Base-by-base conservation (phyloP, 169 alveolate species). In the Besnoitia besnoiti region DNA sequence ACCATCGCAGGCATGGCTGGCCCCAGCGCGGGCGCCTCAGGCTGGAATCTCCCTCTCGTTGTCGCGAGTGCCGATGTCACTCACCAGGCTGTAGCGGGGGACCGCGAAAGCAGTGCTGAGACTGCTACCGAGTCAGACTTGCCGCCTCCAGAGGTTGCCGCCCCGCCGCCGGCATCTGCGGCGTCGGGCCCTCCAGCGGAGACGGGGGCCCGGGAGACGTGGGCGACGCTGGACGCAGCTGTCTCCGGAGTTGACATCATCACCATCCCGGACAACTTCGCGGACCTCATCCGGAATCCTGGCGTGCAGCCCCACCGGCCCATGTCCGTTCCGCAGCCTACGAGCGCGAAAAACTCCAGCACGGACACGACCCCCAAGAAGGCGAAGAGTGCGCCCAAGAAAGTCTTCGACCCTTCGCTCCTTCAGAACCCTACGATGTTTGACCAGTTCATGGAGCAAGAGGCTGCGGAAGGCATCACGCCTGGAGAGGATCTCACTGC, bases 401-500 rank as follows among this genome's bases (percentile, higher is more conserved):
- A 55, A 55, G 24, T 55, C 12, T 10, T 8, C 30, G 67, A 55
- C 24, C 67, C 30, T 21, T 19, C 67, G 5, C 67, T 55, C 33
- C 12, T n/a, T 19, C 67, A 55, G 30, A 55, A n/a, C 24, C 67
- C 82, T 37, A 73, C 39, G 44, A 37, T 73, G 47, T 73, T 73
- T 37, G 82, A 73, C 46, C 47, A 21, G 46, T 73, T 73, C 82
- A 73, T 73, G 47, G 46, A 73, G n/a, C 47, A 73, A 73, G 82
- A 73, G n/a, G 82, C 82, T n/a, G 82, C 39, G 21, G 82, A 73
- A 73, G 82, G 82, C 39, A 73, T 35, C n/a, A n/a, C 82, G 47
- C 39, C 46, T 35, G 82, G 82, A 19, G 82, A 19, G n/a, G 82
- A 73, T n/a, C 82, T 73, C 46, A 7, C 21, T 73, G 27, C 82